These are phyloP conservation scores for Boletellus emodensis DNA, from an alignment of 768 basidiomycete species.

Conservation along the genomic window DNA sequence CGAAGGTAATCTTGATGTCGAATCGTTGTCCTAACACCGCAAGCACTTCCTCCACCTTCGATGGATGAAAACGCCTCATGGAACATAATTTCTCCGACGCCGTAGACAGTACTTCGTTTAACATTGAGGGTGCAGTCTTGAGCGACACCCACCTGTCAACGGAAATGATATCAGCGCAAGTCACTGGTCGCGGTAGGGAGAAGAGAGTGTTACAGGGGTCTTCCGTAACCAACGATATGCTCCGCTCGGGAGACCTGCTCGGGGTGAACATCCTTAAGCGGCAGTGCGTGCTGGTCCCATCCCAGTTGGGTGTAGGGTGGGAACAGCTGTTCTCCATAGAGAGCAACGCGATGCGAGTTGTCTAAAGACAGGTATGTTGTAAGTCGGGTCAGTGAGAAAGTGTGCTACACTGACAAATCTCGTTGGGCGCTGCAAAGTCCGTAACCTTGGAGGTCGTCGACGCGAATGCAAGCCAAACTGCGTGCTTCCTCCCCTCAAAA, in stretches of 20 bases:
- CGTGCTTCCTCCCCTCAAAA: background rate
- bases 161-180: background rate
- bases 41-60: background rate
- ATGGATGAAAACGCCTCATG: background rate
- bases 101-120: too few species aligned
- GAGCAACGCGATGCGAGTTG: background rate
- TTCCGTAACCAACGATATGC: background rate
- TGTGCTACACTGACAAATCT: background rate
- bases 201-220: background rate
- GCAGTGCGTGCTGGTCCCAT: slow-evolving; percentile 15
- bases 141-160: slow-evolving; percentile 7
- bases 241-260: slow-evolving; percentile 1
- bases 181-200: too few species aligned
- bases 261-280: background rate
- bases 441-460: slow-evolving; percentile 13
- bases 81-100: background rate
- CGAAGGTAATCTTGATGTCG: background rate
- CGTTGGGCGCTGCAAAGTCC: slow-evolving; percentile 4
- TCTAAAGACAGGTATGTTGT: background rate
- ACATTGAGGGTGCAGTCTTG: background rate
- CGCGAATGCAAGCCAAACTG: slow-evolving; percentile 15
- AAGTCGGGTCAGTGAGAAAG: background rate
- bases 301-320: slow-evolving; percentile 7
- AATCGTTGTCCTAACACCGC: background rate
- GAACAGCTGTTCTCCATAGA: background rate